Percentiles rank a stretch among this genome's conserved stretches.
phyloP scores from a whole-genome alignment of 2,329 filamentous ascomycete genomes.

The Trichoderma asperellum region DNA sequence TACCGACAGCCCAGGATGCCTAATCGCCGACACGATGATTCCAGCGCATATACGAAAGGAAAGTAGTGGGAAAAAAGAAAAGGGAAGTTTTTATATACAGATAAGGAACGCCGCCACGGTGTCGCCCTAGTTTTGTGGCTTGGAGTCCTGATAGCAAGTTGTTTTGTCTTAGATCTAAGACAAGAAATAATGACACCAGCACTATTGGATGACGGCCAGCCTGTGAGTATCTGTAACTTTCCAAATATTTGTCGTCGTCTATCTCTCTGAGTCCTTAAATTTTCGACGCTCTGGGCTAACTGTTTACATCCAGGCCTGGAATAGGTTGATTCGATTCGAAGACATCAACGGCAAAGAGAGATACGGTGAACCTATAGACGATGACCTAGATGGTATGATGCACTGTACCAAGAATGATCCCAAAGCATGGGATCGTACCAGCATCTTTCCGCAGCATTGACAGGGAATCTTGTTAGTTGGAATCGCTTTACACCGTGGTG shows the following conservation, averaged over 20 bases:
- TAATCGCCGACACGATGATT: not conserved
- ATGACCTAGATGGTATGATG: slow-evolving; percentile 7
- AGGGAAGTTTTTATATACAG: slow-evolving; percentile 14
- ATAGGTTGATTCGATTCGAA: slow-evolving; percentile 20
- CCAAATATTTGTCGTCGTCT: not conserved
- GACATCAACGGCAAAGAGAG: slow-evolving; percentile 9
- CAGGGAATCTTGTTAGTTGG: not conserved
- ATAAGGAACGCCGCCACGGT: slow-evolving; percentile 13
- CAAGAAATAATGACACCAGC: slow-evolving; percentile 9
- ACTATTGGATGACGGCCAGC: slow-evolving; percentile 1
- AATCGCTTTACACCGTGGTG: slow-evolving; percentile 19
- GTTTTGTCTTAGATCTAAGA: slow-evolving; percentile 6
- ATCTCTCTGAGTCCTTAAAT: not conserved
- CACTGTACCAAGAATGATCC: not conserved
- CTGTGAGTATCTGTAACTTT: not conserved
- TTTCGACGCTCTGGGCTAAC: not conserved
- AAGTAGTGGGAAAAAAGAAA: not conserved
- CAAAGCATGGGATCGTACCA: not conserved
- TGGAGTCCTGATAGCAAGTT: not conserved
- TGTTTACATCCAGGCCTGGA: slow-evolving; percentile 1
- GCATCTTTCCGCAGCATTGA: slow-evolving; percentile 7
- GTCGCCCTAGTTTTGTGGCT: slow-evolving; percentile 12
- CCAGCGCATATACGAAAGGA: not conserved
- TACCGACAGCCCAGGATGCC: not conserved
- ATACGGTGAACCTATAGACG: slow-evolving; percentile 18